Percentiles rank a stretch among this genome's conserved stretches.
Evolutionary conservation across 1,139 yeast genomes (phyloP).

Genomic region (Protomyces lactucae-debilis): DNA sequence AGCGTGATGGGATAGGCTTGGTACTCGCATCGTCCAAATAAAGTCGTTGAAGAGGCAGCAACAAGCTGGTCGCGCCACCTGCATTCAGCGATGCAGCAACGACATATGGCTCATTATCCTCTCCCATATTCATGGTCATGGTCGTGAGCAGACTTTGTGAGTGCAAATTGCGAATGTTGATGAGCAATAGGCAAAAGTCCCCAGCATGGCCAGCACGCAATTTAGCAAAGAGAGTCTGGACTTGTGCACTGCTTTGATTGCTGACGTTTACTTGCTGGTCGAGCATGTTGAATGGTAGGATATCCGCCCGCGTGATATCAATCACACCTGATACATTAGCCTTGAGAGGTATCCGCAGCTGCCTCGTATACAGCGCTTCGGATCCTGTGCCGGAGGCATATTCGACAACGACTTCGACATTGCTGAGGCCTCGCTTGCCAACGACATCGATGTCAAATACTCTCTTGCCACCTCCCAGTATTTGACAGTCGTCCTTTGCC

Average conservation of each 20-base stretch:
- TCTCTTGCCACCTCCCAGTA: conserved; percentile 32
- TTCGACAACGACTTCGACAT: conserved; percentile 61
- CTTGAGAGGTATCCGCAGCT: conserved; percentile 58
- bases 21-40: conserved; percentile 45
- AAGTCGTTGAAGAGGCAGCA: conserved; percentile 64
- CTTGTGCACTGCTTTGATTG: not conserved
- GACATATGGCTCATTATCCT: conserved; percentile 33
- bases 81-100: conserved; percentile 44
- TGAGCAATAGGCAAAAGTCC: conserved; percentile 56
- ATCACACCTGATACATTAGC: conserved; percentile 67
- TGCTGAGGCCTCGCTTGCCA: conserved; percentile 71
- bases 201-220: conserved; percentile 34
- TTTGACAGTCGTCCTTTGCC: conserved; percentile 27
- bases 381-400: conserved; percentile 46
- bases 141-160: conserved; percentile 40
- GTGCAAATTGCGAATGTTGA: conserved; percentile 73
- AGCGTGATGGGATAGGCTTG: conserved; percentile 65
- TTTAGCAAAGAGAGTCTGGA: not conserved
- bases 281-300: conserved; percentile 48
- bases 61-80: conserved; percentile 54
- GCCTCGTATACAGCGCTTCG: conserved; percentile 46
- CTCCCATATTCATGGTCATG: conserved; percentile 30
- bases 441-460: conserved; percentile 54
- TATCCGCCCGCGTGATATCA: conserved; percentile 69
- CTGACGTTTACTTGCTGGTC: not conserved